A percentile compares a stretch with the other conserved stretches of the same genome.
phyloP scores from a whole-genome alignment of 2,329 filamentous ascomycete genomes.

The Grosmannia serpens region DNA sequence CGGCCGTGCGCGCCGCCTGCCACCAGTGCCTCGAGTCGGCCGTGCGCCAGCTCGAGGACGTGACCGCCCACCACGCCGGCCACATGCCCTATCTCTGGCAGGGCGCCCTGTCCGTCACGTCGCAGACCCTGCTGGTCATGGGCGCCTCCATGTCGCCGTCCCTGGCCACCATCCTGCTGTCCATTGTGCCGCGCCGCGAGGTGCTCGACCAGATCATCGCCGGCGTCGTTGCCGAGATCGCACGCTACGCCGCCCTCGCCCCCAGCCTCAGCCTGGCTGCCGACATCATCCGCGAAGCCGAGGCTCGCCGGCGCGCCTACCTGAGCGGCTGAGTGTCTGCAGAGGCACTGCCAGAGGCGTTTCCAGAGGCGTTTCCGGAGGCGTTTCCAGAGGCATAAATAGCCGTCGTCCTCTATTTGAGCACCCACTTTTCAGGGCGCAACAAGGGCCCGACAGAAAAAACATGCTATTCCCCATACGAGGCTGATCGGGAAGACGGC shows the following conservation, averaged over 20 bases:
- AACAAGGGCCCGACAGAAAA: too few relatives aligned
- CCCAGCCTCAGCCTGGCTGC: conserved; percentile 66
- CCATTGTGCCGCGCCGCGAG: conserved; percentile 42
- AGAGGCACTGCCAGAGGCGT: too few relatives aligned
- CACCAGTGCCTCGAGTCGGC: conserved; percentile 73
- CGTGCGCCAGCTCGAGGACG: conserved; percentile 67
- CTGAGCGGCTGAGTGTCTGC: conserved; percentile 24
- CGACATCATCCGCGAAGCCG: conserved; percentile 71
- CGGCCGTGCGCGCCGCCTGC: conserved; percentile 63
- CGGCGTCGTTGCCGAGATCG: conserved; percentile 64
- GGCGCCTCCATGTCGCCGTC: conserved; percentile 71
- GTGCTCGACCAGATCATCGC: conserved; percentile 67
- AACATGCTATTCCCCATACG: too few relatives aligned
- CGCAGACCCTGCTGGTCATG: conserved; percentile 73
- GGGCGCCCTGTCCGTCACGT: conserved; percentile 71
- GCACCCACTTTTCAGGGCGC: too few relatives aligned
- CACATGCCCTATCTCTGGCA: conserved; percentile 83
- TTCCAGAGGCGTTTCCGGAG: too few relatives aligned
- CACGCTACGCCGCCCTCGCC: conserved; percentile 61
- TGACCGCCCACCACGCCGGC: conserved; percentile 67
- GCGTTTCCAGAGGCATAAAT: too few relatives aligned
- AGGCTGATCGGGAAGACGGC: too few relatives aligned
- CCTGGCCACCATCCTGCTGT: conserved; percentile 52
- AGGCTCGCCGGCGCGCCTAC: conserved; percentile 56
- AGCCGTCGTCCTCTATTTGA: too few relatives aligned